Percentiles rank a stretch among this genome's conserved stretches.
Conservation (phyloP, 345 rosid species). For the Sisymbrium irio region DNA sequence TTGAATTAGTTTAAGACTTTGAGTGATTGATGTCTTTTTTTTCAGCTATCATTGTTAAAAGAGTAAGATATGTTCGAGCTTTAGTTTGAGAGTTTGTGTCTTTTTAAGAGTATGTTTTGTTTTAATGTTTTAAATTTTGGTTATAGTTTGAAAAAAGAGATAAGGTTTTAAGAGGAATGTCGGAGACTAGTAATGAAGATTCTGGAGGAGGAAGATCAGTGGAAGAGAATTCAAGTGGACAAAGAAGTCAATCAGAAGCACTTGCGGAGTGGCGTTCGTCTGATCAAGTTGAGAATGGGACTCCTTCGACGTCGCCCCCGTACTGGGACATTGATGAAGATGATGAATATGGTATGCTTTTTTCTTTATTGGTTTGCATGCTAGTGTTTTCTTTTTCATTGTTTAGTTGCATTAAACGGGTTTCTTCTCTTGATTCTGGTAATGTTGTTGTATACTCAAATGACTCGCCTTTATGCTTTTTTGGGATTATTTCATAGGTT, state of each 20-base stretch:
- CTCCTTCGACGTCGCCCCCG: slow-evolving; percentile 81
- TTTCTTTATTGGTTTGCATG: background rate
- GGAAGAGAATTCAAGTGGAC: slow-evolving; percentile 60
- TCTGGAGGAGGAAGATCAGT: slow-evolving; percentile 65
- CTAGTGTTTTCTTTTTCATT: background rate
- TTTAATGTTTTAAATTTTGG: background rate
- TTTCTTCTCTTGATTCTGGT: too few species aligned
- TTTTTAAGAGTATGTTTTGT: too few species aligned
- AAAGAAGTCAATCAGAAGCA: slow-evolving; percentile 66
- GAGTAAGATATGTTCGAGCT: background rate
- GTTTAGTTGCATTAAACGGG: background rate
- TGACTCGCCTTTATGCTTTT: background rate
- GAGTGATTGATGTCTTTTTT: background rate
- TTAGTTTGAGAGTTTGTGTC: background rate
- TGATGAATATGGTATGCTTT: slow-evolving; percentile 56
- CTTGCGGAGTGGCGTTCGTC: slow-evolving; percentile 92
- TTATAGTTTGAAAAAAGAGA: slow-evolving; percentile 30
- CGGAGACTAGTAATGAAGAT: slow-evolving; percentile 61
- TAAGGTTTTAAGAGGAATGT: slow-evolving; percentile 55
- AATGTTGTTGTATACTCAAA: background rate
- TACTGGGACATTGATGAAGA: slow-evolving; percentile 87
- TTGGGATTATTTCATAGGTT: slow-evolving; percentile 47
- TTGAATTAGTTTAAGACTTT: background rate
- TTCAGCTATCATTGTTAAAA: background rate
- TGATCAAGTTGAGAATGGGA: slow-evolving; percentile 89